Percentiles rank a stretch among this genome's conserved stretches.
These are phyloP conservation scores for Coemansia sp. DNA, from an alignment of 192 early-diverging fungal species.

Conservation along the genomic window DNA sequence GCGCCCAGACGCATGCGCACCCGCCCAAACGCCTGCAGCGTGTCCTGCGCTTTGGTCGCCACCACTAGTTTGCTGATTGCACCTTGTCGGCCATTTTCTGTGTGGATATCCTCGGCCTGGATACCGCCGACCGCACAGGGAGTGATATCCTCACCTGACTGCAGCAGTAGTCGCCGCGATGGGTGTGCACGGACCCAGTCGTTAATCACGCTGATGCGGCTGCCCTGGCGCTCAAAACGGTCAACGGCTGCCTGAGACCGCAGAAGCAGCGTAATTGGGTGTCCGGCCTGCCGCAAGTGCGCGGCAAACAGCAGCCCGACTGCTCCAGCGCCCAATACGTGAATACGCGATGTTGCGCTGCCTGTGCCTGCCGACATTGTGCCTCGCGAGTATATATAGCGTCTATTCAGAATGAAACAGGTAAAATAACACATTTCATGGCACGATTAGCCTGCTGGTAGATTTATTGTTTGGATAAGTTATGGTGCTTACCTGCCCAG, in stretches of 20 bases:
- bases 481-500: neutral
- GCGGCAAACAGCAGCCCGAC: constrained; percentile 66
- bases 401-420: neutral
- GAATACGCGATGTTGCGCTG: constrained; percentile 43
- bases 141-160: constrained; percentile 12
- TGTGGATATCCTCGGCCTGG: constrained; percentile 33
- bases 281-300: constrained; percentile 54
- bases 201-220: constrained; percentile 26
- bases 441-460: no score
- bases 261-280: constrained; percentile 60
- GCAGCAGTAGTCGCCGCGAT: constrained; percentile 38
- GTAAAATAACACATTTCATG: neutral
- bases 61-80: constrained; percentile 58
- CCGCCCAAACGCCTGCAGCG: constrained; percentile 50
- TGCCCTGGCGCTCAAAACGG: constrained; percentile 22
- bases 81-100: constrained; percentile 29
- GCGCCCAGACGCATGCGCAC: constrained; percentile 54
- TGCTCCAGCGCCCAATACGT: constrained; percentile 72
- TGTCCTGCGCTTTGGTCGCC: constrained; percentile 68
- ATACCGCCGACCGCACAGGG: constrained; percentile 16
- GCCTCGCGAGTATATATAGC: neutral
- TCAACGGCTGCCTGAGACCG: constrained; percentile 53
- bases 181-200: constrained; percentile 33
- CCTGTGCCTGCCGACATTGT: neutral
- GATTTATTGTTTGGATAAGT: neutral